phyloP scores from a whole-genome alignment of 108 stramenopile genomes.

The Aurantiochytrium sp. region DNA sequence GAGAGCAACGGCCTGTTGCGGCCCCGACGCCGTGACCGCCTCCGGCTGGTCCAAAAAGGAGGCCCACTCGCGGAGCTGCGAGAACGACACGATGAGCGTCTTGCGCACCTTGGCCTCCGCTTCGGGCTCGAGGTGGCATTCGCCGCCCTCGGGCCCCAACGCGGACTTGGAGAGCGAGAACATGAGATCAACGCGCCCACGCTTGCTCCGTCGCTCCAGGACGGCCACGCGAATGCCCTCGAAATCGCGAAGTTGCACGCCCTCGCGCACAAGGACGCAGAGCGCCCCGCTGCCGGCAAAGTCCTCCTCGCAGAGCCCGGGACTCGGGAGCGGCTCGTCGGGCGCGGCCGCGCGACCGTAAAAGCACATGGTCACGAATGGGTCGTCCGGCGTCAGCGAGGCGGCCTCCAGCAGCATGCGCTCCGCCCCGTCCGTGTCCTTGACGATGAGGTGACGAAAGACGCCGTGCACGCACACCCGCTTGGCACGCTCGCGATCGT shows the following conservation, averaged over 20 bases:
- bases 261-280: background rate
- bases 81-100: background rate
- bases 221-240: background rate
- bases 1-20: background rate
- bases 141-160: too few relatives aligned
- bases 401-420: background rate
- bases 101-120: background rate
- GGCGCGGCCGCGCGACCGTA: background rate
- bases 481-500: background rate
- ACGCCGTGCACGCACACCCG: background rate
- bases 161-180: background rate
- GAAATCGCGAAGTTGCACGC: background rate
- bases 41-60: slow-evolving; percentile 22
- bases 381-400: background rate
- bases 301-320: background rate
- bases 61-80: background rate
- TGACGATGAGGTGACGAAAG: background rate
- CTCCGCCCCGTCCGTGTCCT: background rate
- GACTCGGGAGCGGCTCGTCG: background rate
- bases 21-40: background rate
- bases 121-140: background rate
- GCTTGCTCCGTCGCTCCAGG: background rate
- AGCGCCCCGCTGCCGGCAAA: background rate
- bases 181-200: background rate
- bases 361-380: background rate